A percentile compares a stretch with the other conserved stretches of the same genome.
Evolutionary conservation across 768 basidiomycete species (phyloP).

Genomic region (Tylopilus felleus): DNA sequence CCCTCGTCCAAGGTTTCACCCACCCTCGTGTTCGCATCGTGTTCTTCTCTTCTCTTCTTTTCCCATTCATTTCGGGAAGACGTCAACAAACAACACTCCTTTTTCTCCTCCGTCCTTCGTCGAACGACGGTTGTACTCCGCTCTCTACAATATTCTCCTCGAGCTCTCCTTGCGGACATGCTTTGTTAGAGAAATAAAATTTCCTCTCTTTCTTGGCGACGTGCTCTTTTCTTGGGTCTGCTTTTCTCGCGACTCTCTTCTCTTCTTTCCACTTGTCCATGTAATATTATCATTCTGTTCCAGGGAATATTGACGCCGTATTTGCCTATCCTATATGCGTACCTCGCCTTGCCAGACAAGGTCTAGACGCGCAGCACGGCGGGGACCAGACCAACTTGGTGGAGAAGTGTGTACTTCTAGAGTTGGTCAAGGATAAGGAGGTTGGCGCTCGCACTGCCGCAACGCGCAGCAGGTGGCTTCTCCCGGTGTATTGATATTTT

Average conservation of each 20-base stretch:
- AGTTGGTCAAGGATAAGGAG: too few relatives aligned
- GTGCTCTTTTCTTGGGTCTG: background rate
- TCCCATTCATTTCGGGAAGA: background rate
- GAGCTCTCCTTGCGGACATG: background rate
- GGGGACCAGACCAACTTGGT: background rate
- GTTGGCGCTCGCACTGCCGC: too few relatives aligned
- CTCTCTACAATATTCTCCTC: background rate
- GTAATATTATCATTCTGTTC: background rate
- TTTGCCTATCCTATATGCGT: background rate
- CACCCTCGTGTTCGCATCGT: slow-evolving; percentile 1
- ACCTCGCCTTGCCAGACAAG: background rate
- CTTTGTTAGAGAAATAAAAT: background rate
- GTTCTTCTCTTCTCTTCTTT: background rate
- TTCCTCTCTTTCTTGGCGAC: background rate
- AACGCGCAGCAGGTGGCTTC: too few relatives aligned
- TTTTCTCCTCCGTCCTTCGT: background rate
- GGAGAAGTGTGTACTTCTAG: background rate
- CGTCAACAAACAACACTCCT: background rate
- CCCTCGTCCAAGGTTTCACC: background rate
- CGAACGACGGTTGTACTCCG: background rate
- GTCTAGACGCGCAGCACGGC: background rate
- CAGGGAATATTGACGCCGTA: background rate
- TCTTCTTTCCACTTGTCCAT: background rate
- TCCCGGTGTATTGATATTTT: too few relatives aligned
- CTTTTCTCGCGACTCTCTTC: background rate